A percentile compares a stretch with the other conserved stretches of the same genome.
phyloP scores from a whole-genome alignment of 2,329 filamentous ascomycete species.

The Albophoma yamanashiensis region DNA sequence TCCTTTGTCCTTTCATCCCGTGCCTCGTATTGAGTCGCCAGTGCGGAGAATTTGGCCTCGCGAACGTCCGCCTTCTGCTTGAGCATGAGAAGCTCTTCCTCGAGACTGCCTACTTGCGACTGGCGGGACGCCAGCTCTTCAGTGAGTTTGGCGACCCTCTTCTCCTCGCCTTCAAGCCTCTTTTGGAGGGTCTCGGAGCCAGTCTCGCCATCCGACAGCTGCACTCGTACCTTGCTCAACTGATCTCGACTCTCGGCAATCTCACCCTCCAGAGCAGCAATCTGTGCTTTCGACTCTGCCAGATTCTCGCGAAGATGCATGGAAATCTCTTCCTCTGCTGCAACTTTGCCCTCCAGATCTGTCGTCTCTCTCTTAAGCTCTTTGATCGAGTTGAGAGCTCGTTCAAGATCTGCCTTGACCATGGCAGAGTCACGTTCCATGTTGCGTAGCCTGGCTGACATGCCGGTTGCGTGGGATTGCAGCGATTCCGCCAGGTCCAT shows the following conservation, averaged over 20 bases:
- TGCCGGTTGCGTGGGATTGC: slow-evolving; percentile 43
- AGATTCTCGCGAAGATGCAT: slow-evolving; percentile 43
- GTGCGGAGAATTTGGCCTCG: slow-evolving; percentile 37
- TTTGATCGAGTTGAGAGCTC: slow-evolving; percentile 41
- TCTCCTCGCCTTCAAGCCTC: slow-evolving; percentile 65
- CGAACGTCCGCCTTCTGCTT: slow-evolving; percentile 52
- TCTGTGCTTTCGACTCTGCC: slow-evolving; percentile 42
- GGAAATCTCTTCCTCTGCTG: slow-evolving; percentile 38
- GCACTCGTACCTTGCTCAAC: slow-evolving; percentile 54
- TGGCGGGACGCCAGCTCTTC: slow-evolving; percentile 65
- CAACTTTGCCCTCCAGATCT: slow-evolving; percentile 38
- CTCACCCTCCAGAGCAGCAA: slow-evolving; percentile 43
- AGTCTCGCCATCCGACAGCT: slow-evolving; percentile 73
- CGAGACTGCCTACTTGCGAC: slow-evolving; percentile 63
- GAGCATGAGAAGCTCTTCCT: slow-evolving; percentile 62
- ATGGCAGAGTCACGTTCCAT: slow-evolving; percentile 49
- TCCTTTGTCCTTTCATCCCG: slow-evolving; percentile 69
- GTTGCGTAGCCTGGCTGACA: slow-evolving; percentile 48
- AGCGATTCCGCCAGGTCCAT: slow-evolving; percentile 49
- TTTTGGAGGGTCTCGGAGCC: slow-evolving; percentile 71
- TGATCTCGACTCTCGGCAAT: slow-evolving; percentile 57
- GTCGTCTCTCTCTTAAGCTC: slow-evolving; percentile 49
- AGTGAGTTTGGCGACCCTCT: slow-evolving; percentile 53
- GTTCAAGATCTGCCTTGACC: slow-evolving; percentile 53
- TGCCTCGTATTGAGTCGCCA: slow-evolving; percentile 51